Evolutionary conservation across 257 asterid genomes (phyloP).

Genomic region (Solanum tacnaense): DNA sequence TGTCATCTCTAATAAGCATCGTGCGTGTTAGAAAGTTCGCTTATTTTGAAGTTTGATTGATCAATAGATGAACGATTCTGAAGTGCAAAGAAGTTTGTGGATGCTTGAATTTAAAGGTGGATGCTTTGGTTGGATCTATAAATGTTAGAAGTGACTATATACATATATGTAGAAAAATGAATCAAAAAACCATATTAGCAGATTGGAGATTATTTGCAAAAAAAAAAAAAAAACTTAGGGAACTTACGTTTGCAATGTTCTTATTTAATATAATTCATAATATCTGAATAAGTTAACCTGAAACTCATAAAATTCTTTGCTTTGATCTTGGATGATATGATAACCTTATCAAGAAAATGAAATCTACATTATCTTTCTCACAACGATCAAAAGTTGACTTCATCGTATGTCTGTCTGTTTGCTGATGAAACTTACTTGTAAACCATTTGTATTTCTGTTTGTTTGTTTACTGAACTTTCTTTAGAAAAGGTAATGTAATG

Average conservation of each 20-base stretch:
- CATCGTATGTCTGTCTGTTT: not conserved
- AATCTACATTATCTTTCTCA: not conserved
- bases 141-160: not conserved
- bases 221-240: not conserved
- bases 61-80: not conserved
- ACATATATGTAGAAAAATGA: not conserved
- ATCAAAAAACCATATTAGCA: not conserved
- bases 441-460: not conserved
- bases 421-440: not conserved
- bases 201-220: not conserved
- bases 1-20: not conserved
- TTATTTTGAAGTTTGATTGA: not conserved
- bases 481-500: not conserved
- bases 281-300: not conserved
- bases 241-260: not conserved
- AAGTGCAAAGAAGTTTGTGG: not conserved
- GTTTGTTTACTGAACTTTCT: not conserved
- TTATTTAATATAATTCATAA: not conserved
- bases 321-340: not conserved
- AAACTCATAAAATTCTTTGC: not conserved
- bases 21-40: not conserved
- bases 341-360: not conserved
- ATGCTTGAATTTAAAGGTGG: not conserved
- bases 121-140: not conserved
- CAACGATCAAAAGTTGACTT: not conserved